A percentile compares a stretch with the other conserved stretches of the same genome.
Conservation (phyloP, 2,329 filamentous ascomycete genomes). For the Penicillium sp. region DNA sequence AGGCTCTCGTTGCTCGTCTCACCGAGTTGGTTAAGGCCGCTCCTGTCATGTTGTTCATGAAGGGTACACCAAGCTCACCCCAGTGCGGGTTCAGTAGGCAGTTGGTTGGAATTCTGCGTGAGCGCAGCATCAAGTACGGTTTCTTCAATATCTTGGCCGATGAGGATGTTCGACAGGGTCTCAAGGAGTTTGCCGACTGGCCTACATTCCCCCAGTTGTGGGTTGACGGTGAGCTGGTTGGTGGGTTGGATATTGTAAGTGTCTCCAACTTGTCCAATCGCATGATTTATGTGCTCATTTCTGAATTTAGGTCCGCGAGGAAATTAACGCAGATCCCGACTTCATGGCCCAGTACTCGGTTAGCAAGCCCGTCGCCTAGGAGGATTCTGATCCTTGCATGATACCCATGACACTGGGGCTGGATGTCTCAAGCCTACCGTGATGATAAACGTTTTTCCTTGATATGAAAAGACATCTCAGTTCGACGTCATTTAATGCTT, state of each 20-base stretch:
- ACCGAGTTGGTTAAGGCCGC: conserved; percentile 87
- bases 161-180: conserved; percentile 90
- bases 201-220: conserved; percentile 96
- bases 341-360: conserved; percentile 74
- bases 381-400: conserved; percentile 8
- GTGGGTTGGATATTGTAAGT: conserved; percentile 92
- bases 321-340: conserved; percentile 76
- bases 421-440: conserved; percentile 15
- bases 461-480: conserved; percentile 11
- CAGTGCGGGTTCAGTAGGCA: conserved; percentile 94
- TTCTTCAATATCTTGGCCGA: conserved; percentile 99
- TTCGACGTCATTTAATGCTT: conserved; percentile 2
- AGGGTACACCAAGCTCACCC: conserved; percentile 82
- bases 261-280: not conserved
- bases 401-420: conserved; percentile 20
- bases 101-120: conserved; percentile 79
- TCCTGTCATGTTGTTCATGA: conserved; percentile 98
- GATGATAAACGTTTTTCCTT: conserved; percentile 20
- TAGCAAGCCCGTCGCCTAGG: conserved; percentile 29
- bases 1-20: conserved; percentile 79
- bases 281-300: conserved; percentile 12
- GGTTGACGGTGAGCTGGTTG: conserved; percentile 84
- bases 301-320: conserved; percentile 75
- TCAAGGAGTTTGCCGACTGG: conserved; percentile 99
- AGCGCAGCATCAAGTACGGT: conserved; percentile 90